These are phyloP conservation scores for Eryngium alpinum DNA, from an alignment of 140 eudicot species.

Conservation along the genomic window DNA sequence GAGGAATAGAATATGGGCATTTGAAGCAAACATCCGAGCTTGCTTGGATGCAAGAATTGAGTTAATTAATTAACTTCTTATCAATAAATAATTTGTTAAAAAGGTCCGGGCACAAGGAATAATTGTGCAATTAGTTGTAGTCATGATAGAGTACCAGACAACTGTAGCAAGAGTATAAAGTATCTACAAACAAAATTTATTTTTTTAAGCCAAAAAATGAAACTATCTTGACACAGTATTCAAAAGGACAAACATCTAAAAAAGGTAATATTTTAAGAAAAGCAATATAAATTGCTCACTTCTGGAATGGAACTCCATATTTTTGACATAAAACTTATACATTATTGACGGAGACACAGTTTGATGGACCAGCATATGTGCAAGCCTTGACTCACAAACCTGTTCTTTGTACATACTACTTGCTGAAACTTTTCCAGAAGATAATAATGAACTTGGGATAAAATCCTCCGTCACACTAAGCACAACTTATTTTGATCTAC, in stretches of 20 bases:
- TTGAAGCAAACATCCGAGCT: neutral
- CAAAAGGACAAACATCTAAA: neutral
- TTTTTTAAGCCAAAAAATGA: too few species aligned
- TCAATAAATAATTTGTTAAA: neutral
- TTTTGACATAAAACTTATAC: slow-evolving; percentile 38
- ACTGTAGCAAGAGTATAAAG: too few species aligned
- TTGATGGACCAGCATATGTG: slow-evolving; percentile 29
- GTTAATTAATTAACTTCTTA: neutral
- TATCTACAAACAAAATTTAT: too few species aligned
- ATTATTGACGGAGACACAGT: slow-evolving; percentile 48
- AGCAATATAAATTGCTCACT: neutral
- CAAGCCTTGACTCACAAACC: slow-evolving; percentile 30
- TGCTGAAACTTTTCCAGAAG: slow-evolving; percentile 40
- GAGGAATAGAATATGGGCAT: neutral
- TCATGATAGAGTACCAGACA: neutral
- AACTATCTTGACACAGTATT: neutral
- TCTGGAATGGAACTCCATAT: neutral
- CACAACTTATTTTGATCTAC: slow-evolving; percentile 69
- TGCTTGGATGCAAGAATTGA: neutral
- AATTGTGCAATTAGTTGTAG: neutral
- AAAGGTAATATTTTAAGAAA: neutral
- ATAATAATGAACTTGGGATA: slow-evolving; percentile 43
- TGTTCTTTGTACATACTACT: slow-evolving; percentile 38
- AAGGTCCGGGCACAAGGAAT: neutral
- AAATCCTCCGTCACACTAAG: slow-evolving; percentile 60